Base-by-base conservation (phyloP, 2,329 filamentous ascomycete species). In the Penicillium sp. region DNA sequence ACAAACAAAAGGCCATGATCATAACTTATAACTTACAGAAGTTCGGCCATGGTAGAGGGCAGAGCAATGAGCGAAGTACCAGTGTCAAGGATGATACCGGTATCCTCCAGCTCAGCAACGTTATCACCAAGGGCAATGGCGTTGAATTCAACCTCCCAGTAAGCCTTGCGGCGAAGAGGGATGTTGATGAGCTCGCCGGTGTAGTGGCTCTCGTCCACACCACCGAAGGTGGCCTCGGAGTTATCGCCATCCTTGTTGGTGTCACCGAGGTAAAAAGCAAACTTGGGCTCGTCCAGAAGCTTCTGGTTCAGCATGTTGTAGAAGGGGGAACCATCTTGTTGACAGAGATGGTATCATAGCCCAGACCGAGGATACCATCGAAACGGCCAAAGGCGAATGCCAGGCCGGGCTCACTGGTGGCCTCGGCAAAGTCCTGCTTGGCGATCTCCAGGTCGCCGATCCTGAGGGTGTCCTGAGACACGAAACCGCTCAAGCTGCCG, bases 81-180 rank as follows among this genome's bases (percentile, higher is more conserved):
- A 46, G 93, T 98, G 79, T 98, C 93, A 51, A 98, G 87, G 57
- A 98, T 96, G 62, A 89, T 88, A 74, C 93, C 94, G 49, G 89
- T 96, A 78, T 88, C 82, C 57, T 97, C 91, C 56, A 97, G 84
- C 71, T 95, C 86, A 51, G 90, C 90, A 57, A 82, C 84, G 66
- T 87, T 81, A 43, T 90, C 80, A 61, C 93, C 94, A 56, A 96
- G 89, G 46, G 86, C 83, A 74, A 98, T 93, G 55, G 89, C 79
- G 64, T 97, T 85, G 52, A 98, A 84, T 64, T 97, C 90, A 46
- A 98, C 91, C 80, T 98, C 93, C 93, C 93, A 98, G 81, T 98
- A 98, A 40, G 93, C 93, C 85, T 97, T 97, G 69, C 93, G 88
- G 71, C 93, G 88, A 60, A 98, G 82, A 45, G 93, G 93, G 59